Conservation (phyloP, 768 basidiomycete species). For the Udeniomyces megalosporus region DNA sequence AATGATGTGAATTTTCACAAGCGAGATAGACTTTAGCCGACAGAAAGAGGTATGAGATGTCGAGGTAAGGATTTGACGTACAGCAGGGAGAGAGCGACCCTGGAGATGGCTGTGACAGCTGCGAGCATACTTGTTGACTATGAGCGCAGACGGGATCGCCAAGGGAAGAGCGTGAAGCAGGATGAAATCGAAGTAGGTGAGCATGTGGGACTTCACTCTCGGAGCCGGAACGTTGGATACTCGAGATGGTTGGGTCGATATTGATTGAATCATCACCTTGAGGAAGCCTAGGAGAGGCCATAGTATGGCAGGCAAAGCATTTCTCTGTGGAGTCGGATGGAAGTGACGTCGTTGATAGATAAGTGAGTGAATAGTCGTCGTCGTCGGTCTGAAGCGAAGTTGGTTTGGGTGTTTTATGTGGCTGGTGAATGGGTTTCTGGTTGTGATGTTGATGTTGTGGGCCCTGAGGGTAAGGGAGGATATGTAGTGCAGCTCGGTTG, state of each 20-base stretch:
- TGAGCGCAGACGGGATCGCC: background rate
- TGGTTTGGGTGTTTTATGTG: too few relatives aligned
- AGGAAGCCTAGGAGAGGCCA: background rate
- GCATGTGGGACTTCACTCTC: too few relatives aligned
- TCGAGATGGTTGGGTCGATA: background rate
- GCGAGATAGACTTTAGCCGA: too few relatives aligned
- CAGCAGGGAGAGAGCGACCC: background rate
- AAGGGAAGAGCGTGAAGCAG: background rate
- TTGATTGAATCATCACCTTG: background rate
- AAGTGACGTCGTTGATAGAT: too few relatives aligned
- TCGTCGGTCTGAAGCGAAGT: too few relatives aligned
- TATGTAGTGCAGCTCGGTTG: too few relatives aligned
- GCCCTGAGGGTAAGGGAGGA: background rate
- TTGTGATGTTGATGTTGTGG: too few relatives aligned
- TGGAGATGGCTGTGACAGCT: background rate
- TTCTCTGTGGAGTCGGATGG: background rate
- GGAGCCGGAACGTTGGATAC: too few relatives aligned
- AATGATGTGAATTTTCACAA: too few relatives aligned
- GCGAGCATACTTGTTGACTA: constrained; percentile 1
- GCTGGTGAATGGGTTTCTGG: too few relatives aligned
- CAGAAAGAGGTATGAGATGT: background rate
- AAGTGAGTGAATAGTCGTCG: too few relatives aligned
- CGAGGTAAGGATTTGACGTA: too few relatives aligned
- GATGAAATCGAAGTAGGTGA: background rate
- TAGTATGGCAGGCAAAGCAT: background rate